phyloP scores from a whole-genome alignment of 2,329 filamentous ascomycete genomes.

The Myrmaecium sp. region DNA sequence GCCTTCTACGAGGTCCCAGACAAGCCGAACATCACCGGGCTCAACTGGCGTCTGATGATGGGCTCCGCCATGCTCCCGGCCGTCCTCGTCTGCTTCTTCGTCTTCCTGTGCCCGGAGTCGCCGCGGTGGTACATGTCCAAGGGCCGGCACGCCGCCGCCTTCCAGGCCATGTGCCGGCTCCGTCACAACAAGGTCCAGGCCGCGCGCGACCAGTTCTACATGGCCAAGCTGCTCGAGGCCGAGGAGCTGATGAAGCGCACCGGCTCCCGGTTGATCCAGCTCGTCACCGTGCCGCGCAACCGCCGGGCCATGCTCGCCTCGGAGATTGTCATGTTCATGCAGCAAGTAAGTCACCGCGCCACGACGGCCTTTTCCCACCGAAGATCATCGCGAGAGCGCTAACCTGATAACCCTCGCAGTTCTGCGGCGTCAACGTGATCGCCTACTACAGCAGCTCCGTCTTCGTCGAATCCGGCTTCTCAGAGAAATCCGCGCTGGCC shows the following conservation, averaged over 20 bases:
- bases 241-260: constrained; percentile 18
- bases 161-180: constrained; percentile 33
- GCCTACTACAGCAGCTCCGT: constrained; percentile 15
- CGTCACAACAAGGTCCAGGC: constrained; percentile 35
- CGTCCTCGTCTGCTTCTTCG: constrained; percentile 11
- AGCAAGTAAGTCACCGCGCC: constrained; percentile 9
- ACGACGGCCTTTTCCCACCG: not conserved
- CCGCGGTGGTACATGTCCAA: constrained; percentile 13
- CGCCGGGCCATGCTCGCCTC: constrained; percentile 12
- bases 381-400: not conserved
- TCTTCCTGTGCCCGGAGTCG: constrained; percentile 12
- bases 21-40: constrained; percentile 8
- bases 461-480: constrained; percentile 16
- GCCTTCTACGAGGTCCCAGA: constrained; percentile 12
- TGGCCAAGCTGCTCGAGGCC: constrained; percentile 14
- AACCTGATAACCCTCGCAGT: constrained; percentile 4
- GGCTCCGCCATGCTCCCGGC: constrained; percentile 12
- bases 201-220: constrained; percentile 37
- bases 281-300: constrained; percentile 13
- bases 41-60: constrained; percentile 15
- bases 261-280: constrained; percentile 13
- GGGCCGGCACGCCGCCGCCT: constrained; percentile 10
- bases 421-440: constrained; percentile 15
- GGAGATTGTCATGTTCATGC: constrained; percentile 19
- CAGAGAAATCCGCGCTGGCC: constrained; percentile 13